phyloP scores from a whole-genome alignment of 2,329 filamentous ascomycete species.

The Monilinia polystroma region DNA sequence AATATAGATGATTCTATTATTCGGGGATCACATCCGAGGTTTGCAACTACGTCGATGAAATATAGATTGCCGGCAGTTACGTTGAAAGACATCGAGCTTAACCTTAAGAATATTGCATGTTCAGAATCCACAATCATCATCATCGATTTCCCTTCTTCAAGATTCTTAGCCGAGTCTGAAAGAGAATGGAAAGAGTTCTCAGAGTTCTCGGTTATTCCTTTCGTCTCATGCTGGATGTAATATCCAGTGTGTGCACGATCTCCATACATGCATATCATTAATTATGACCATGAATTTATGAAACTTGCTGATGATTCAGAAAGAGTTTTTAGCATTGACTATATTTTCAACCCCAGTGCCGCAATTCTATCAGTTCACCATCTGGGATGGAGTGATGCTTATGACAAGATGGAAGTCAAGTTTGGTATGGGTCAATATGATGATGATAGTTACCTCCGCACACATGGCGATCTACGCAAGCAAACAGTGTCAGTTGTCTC shows the following conservation, averaged over 20 bases:
- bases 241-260: background rate
- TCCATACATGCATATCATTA: conserved; percentile 18
- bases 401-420: conserved; percentile 28
- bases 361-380: conserved; percentile 17
- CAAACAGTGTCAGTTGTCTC: background rate
- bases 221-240: conserved; percentile 22
- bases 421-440: conserved; percentile 27
- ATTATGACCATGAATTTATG: background rate
- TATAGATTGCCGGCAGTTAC: conserved; percentile 29
- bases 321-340: conserved; percentile 5
- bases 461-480: conserved; percentile 4
- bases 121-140: conserved; percentile 23
- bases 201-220: conserved; percentile 19
- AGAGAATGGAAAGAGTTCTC: conserved; percentile 13
- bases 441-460: conserved; percentile 22
- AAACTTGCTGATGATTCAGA: background rate
- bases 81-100: conserved; percentile 29
- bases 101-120: conserved; percentile 23
- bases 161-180: background rate
- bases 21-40: conserved; percentile 21
- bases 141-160: conserved; percentile 4
- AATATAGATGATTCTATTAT: conserved; percentile 19
- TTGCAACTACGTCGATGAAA: conserved; percentile 28
- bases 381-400: conserved; percentile 27
- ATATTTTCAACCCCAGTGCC: background rate